phyloP scores from a whole-genome alignment of 306 rosid genomes.

The Prunus padus region DNA sequence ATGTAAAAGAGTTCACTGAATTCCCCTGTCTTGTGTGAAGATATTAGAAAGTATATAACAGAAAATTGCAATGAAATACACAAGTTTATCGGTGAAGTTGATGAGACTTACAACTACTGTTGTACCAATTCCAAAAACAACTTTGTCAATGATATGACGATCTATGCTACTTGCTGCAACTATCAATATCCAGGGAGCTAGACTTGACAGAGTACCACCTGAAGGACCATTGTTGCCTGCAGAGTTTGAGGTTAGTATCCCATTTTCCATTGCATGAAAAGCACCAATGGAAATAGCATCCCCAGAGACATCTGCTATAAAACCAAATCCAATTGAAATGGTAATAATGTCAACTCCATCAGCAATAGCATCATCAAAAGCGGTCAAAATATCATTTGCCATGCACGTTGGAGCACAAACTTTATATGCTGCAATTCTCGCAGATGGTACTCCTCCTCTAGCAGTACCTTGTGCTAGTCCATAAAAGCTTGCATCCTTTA shows the following conservation, averaged over 20 bases:
- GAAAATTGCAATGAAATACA: background rate
- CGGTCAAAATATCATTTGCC: slow-evolving; percentile 18
- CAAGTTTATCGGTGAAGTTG: background rate
- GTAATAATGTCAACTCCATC: slow-evolving; percentile 38
- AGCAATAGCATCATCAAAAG: slow-evolving; percentile 40
- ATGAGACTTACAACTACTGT: slow-evolving; percentile 10
- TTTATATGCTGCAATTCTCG: slow-evolving; percentile 22
- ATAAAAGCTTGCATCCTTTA: slow-evolving; percentile 10
- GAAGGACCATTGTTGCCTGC: slow-evolving; percentile 32
- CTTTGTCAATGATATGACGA: slow-evolving; percentile 20
- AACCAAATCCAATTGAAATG: background rate
- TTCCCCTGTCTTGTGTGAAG: background rate
- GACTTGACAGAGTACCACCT: background rate
- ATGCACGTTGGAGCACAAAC: slow-evolving; percentile 11
- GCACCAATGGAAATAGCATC: slow-evolving; percentile 29
- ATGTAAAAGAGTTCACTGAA: background rate
- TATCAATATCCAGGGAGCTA: slow-evolving; percentile 35
- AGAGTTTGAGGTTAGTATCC: slow-evolving; percentile 22
- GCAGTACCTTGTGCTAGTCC: slow-evolving; percentile 25
- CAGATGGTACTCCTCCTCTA: slow-evolving; percentile 26
- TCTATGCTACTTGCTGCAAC: slow-evolving; percentile 40
- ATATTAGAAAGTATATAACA: background rate
- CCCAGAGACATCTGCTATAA: accelerated
- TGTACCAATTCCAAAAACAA: slow-evolving; percentile 27
- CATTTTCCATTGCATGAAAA: slow-evolving; percentile 35